Evolutionary conservation across 768 basidiomycete species (phyloP).

Genomic region (Chlorophyllum brunneum): DNA sequence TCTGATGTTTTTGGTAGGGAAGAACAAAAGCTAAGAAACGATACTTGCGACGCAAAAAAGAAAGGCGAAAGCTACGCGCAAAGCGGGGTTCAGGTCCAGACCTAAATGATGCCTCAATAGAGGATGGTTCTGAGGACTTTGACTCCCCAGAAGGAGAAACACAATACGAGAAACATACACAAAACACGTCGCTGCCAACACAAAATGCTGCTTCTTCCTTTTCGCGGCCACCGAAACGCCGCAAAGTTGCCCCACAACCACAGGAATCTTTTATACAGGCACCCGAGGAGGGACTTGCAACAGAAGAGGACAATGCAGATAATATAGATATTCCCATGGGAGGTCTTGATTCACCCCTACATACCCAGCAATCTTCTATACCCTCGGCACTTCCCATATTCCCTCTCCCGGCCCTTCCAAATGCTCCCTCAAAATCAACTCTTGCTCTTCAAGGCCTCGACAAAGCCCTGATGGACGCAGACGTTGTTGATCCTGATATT

Average conservation of each 20-base stretch:
- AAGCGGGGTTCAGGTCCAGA: slow-evolving; percentile 4
- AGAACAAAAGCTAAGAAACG: slow-evolving; percentile 29
- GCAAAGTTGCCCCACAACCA: slow-evolving; percentile 7
- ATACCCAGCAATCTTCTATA: background rate
- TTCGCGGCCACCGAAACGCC: slow-evolving; percentile 10
- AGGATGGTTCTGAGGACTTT: background rate
- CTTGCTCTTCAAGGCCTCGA: slow-evolving; percentile 80
- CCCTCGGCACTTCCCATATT: slow-evolving; percentile 57
- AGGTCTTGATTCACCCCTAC: too few species aligned
- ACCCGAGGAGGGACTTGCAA: slow-evolving; percentile 4
- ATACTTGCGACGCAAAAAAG: slow-evolving; percentile 28
- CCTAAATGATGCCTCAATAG: background rate
- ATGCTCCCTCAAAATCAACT: slow-evolving; percentile 65
- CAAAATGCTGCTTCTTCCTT: background rate
- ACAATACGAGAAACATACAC: background rate
- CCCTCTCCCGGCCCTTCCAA: slow-evolving; percentile 61
- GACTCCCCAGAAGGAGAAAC: background rate
- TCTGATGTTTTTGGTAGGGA: slow-evolving; percentile 14
- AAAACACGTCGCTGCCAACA: background rate
- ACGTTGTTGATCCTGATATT: slow-evolving; percentile 56
- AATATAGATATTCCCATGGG: background rate
- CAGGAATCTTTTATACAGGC: slow-evolving; percentile 2
- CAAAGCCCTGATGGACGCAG: slow-evolving; percentile 64
- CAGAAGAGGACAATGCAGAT: slow-evolving; percentile 6
- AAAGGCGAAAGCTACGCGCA: slow-evolving; percentile 23